Conservation (phyloP, 2,329 filamentous ascomycete species). For the Pseudopithomyces chartarum region DNA sequence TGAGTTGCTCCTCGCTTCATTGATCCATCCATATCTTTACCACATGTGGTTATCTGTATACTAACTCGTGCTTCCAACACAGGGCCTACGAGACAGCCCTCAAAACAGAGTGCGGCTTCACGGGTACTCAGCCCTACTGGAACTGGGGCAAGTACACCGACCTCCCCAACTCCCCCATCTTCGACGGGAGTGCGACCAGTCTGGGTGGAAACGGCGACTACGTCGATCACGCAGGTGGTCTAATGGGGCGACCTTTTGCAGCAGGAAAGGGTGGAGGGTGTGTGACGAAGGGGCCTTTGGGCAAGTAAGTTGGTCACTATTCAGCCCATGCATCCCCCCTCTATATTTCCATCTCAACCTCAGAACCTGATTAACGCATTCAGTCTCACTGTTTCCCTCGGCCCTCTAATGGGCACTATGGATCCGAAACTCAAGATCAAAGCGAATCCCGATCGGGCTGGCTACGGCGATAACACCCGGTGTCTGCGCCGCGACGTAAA, state of each 20-base stretch:
- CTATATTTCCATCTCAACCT: neutral
- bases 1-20: neutral
- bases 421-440: constrained; percentile 34
- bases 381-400: constrained; percentile 47
- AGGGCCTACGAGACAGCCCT: constrained; percentile 49
- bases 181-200: constrained; percentile 59
- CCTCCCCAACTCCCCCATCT: constrained; percentile 55
- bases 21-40: neutral
- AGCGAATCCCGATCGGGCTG: constrained; percentile 36
- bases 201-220: constrained; percentile 54
- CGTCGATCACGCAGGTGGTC: constrained; percentile 20
- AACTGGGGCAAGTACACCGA: constrained; percentile 59
- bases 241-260: constrained; percentile 42
- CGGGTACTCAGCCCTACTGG: constrained; percentile 54
- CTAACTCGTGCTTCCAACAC: neutral
- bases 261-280: constrained; percentile 63
- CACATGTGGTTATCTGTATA: neutral
- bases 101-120: constrained; percentile 48
- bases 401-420: constrained; percentile 50
- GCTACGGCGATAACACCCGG: constrained; percentile 37
- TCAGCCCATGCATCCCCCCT: constrained; percentile 6
- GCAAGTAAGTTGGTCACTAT: constrained; percentile 37
- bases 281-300: constrained; percentile 57
- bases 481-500: constrained; percentile 39
- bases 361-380: neutral